A percentile compares a stretch with the other conserved stretches of the same genome.
phyloP scores from a whole-genome alignment of 345 rosid species.

The Dipteronia dyeriana region DNA sequence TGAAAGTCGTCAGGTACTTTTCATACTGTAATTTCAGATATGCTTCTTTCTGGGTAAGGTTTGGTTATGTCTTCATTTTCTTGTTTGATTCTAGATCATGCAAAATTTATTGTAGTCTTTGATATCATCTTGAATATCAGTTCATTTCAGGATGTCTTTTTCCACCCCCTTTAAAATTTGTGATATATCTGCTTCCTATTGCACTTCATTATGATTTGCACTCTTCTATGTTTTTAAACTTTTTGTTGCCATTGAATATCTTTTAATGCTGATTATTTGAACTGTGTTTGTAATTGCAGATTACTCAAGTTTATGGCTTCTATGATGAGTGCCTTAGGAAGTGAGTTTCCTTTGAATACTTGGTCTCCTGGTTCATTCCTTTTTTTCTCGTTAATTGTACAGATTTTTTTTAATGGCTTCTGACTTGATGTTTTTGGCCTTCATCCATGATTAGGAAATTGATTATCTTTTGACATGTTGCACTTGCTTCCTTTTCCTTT shows the following conservation, averaged over 20 bases:
- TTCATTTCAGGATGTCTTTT: neutral
- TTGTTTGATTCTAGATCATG: conserved; percentile 10
- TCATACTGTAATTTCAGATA: neutral
- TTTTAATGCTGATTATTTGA: conserved; percentile 14
- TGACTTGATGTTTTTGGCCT: neutral
- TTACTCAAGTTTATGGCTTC: conserved; percentile 98
- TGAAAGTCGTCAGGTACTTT: conserved; percentile 92
- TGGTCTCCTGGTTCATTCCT: conserved; percentile 2
- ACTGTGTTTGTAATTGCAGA: conserved; percentile 53
- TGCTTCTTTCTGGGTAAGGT: neutral
- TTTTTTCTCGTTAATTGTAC: too few species aligned
- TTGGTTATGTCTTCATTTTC: neutral
- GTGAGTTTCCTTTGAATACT: conserved; percentile 54
- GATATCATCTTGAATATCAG: neutral
- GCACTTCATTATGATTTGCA: neutral
- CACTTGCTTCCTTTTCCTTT: neutral
- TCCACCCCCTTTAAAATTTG: neutral
- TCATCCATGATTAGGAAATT: neutral
- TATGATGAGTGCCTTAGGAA: conserved; percentile 98
- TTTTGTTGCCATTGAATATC: neutral
- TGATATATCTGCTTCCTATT: neutral
- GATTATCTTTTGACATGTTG: neutral
- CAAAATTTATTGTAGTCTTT: neutral
- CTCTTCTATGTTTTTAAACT: neutral
- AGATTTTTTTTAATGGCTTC: neutral